These are phyloP conservation scores for Penicillium herquei DNA, from an alignment of 495 filamentous ascomycete genomes.

Conservation along the genomic window DNA sequence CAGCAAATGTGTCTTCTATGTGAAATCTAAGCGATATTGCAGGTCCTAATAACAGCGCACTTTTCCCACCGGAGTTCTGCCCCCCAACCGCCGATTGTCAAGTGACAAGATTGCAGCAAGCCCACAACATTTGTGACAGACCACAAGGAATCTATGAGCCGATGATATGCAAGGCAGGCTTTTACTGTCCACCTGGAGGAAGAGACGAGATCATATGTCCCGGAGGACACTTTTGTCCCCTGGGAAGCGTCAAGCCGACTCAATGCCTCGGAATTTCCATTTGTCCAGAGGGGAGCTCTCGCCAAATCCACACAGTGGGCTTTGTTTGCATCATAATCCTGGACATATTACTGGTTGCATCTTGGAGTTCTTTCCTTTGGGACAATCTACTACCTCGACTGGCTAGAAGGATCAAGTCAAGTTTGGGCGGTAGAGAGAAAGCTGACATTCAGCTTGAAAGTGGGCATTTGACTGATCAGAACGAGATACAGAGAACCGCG, in stretches of 20 bases:
- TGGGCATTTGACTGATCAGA: too few relatives aligned
- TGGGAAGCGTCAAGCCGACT: neutral
- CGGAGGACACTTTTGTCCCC: neutral
- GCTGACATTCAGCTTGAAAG: too few relatives aligned
- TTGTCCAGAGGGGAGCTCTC: neutral
- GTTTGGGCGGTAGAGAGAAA: too few relatives aligned
- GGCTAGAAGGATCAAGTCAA: too few relatives aligned
- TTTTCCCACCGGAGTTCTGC: neutral
- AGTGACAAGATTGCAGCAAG: neutral
- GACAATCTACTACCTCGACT: too few relatives aligned
- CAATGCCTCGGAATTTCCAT: neutral
- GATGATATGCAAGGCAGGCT: neutral
- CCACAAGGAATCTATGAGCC: neutral
- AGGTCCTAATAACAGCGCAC: neutral
- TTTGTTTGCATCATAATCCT: too few relatives aligned
- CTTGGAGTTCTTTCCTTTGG: too few relatives aligned
- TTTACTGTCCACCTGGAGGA: neutral
- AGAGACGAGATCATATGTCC: neutral
- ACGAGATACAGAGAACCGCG: too few relatives aligned
- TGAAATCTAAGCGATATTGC: too few relatives aligned
- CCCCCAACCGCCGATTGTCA: neutral
- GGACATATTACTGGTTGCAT: too few relatives aligned
- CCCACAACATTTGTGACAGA: neutral
- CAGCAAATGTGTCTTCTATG: too few relatives aligned
- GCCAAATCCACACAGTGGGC: too few relatives aligned